These are phyloP conservation scores for Diphasiastrum complanatum DNA, from an alignment of 83 land plant species.

Conservation along the genomic window DNA sequence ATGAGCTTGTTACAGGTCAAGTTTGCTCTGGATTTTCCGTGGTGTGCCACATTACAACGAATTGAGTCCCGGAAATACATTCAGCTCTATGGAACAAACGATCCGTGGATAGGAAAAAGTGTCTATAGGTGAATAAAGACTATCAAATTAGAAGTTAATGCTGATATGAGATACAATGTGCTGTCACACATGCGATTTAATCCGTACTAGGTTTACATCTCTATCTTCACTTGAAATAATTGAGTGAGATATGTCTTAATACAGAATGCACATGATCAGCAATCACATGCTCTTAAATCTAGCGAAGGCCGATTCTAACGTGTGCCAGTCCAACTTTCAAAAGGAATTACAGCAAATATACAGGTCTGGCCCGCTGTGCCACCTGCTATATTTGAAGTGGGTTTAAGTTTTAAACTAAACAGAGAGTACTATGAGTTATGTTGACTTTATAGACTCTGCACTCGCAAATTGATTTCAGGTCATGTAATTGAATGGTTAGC, in stretches of 20 bases:
- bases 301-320: slow-evolving; percentile 39
- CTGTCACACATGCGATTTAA: background rate
- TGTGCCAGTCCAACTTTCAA: slow-evolving; percentile 18
- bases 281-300: slow-evolving; percentile 27
- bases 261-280: slow-evolving; percentile 35
- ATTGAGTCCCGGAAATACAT: slow-evolving; percentile 32
- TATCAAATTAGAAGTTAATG: background rate
- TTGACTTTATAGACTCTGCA: no score
- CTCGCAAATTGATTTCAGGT: no score
- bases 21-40: slow-evolving; percentile 25
- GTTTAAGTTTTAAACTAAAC: no score
- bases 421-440: no score
- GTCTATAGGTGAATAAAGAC: no score
- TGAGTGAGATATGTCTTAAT: background rate
- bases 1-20: slow-evolving; percentile 17
- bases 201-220: slow-evolving; percentile 3
- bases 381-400: no score
- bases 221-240: background rate
- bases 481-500: no score
- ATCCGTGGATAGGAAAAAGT: slow-evolving; percentile 45
- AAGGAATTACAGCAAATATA: slow-evolving; percentile 8
- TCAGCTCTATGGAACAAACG: slow-evolving; percentile 36
- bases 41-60: slow-evolving; percentile 26
- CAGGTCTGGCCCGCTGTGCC: no score
- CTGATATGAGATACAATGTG: background rate